Evolutionary conservation across 2,329 filamentous ascomycete species (phyloP), one percentile per base, ranked within the genome.

Genomic region (Ceratocystis cubensis): DNA sequence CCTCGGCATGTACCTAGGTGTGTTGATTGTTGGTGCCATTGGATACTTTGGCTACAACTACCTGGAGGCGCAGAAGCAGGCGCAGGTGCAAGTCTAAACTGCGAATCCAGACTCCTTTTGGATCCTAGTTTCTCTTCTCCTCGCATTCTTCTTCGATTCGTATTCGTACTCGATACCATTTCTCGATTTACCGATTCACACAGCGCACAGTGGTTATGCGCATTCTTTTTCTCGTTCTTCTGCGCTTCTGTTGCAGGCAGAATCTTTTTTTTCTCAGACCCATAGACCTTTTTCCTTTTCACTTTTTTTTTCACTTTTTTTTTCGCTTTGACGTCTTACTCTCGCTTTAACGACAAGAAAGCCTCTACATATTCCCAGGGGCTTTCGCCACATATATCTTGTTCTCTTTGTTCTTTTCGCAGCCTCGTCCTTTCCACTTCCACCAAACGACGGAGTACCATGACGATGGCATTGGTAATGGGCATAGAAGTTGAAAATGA

Each of bases 31-130:
- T 72, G 92, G 87, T 71, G 81, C 85, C 62, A 76, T 85, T 69
- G 91, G 89, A 70, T 97, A 90, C 79, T 83, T 83, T 72, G 89
- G 83, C 72, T 96, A 93, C 82, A 87, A 92, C 78, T 96, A 94
- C 81, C 76, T 95, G 72, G 86, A 93, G 80, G 70, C 72, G 67
- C 78, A 81, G 75, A 63, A 68, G 61, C 28, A 50, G 33, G 45
- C 56, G 44, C 50, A 61, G 10, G 45, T 62, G 20, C 77, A 81
- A 72, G 73, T 79, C 70, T 68, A 66, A 64, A 64, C 20, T n/a
- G n/a, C 46, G 22, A 50, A 22, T 50, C 46, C 46, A n/a, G 46
- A 22, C 13, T 22, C 22, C 15, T 41, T n/a, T 41, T 8, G 46
- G 10, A 13, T 41, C 37, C 37, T 41, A 3, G 10, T 13, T 41